Conservation (phyloP, 1,139 yeast species). For the Pichia terricola region DNA sequence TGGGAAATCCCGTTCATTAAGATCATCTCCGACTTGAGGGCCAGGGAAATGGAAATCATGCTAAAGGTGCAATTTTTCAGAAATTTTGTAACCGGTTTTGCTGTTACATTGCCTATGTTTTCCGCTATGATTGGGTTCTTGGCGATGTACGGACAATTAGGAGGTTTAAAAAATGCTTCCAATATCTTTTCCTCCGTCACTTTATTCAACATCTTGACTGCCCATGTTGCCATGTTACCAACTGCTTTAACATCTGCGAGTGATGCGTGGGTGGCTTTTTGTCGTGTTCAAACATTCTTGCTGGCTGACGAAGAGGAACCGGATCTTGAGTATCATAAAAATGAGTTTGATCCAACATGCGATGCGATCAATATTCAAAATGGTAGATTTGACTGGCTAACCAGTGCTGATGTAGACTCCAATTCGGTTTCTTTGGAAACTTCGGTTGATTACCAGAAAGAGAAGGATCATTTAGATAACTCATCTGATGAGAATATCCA, state of each 20-base stretch:
- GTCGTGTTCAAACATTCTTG: constrained; percentile 36
- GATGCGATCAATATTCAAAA: constrained; percentile 38
- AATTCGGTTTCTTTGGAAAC: neutral
- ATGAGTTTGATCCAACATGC: neutral
- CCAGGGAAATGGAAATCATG: constrained; percentile 34
- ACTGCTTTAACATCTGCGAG: constrained; percentile 44
- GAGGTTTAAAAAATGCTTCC: constrained; percentile 26
- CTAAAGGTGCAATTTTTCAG: constrained; percentile 37
- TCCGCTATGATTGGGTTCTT: constrained; percentile 44
- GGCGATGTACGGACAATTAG: constrained; percentile 32
- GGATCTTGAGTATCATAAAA: constrained; percentile 17
- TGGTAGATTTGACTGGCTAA: constrained; percentile 57
- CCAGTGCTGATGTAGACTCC: constrained; percentile 30
- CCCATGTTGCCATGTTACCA: constrained; percentile 44
- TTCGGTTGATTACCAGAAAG: neutral
- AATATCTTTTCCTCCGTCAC: constrained; percentile 43
- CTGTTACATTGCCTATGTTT: constrained; percentile 36
- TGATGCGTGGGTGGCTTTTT: constrained; percentile 45
- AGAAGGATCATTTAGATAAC: constrained; percentile 7
- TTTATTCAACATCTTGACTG: constrained; percentile 41
- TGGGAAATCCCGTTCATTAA: constrained; percentile 44
- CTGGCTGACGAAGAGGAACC: constrained; percentile 29
- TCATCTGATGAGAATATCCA: neutral
- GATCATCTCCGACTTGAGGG: constrained; percentile 30
- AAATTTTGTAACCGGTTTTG: constrained; percentile 35